Conservation (phyloP, 2,329 filamentous ascomycete species). For the Grosmannia serpens region DNA sequence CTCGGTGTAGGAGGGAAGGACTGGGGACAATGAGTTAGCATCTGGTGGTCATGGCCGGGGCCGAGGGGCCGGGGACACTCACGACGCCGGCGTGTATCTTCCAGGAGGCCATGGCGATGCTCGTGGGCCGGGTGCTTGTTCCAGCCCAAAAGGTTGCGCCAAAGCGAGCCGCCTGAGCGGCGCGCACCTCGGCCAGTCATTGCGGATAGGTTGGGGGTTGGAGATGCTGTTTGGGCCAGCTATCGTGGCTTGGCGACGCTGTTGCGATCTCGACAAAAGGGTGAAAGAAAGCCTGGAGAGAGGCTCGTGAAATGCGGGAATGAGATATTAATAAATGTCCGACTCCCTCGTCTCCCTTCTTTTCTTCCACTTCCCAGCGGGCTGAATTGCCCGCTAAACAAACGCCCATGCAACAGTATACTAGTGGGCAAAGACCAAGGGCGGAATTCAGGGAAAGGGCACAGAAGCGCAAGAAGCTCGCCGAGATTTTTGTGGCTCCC, state of each 20-base stretch:
- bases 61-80: constrained; percentile 4
- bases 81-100: constrained; percentile 20
- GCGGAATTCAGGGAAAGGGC: background rate
- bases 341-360: background rate
- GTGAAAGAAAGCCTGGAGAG: background rate
- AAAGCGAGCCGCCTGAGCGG: constrained; percentile 4
- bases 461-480: background rate
- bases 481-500: background rate
- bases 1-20: constrained; percentile 53
- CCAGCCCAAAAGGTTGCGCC: constrained; percentile 21
- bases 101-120: constrained; percentile 18
- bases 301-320: background rate
- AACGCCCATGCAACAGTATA: background rate
- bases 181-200: background rate
- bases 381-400: background rate
- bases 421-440: background rate
- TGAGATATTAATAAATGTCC: background rate
- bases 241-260: background rate
- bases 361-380: background rate
- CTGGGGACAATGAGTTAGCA: constrained; percentile 24
- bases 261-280: background rate
- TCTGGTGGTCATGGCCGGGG: background rate
- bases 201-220: background rate
- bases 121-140: constrained; percentile 16
- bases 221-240: background rate